Percentiles rank a stretch among this genome's conserved stretches.
phyloP scores from a whole-genome alignment of 169 alveolate species.

The Theileria orientalis region DNA sequence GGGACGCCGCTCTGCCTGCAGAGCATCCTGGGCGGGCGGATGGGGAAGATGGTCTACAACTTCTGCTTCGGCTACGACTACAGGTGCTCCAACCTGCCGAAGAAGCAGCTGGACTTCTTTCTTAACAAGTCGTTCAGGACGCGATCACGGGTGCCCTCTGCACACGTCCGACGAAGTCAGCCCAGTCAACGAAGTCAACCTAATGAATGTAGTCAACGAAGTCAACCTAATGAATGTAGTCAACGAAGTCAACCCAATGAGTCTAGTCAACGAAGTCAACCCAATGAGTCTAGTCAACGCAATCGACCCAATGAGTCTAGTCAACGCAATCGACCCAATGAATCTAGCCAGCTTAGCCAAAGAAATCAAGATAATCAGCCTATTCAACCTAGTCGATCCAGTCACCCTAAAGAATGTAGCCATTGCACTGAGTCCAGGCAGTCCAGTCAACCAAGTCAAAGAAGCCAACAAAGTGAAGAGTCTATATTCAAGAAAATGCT shows the following conservation, averaged over 20 bases:
- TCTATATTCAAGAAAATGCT: background rate
- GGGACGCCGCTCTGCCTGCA: slow-evolving; percentile 14
- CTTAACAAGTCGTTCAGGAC: slow-evolving; percentile 21
- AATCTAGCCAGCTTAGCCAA: background rate
- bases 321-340: no score
- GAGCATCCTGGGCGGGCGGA: slow-evolving; percentile 25
- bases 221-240: background rate
- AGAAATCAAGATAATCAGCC: background rate
- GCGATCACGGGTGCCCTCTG: background rate
- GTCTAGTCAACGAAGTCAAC: background rate
- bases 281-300: background rate
- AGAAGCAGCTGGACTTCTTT: slow-evolving; percentile 27
- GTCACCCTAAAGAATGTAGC: no score
- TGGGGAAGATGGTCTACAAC: slow-evolving; percentile 33
- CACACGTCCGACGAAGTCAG: no score
- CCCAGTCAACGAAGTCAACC: no score
- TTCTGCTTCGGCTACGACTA: slow-evolving; percentile 34
- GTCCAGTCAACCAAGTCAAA: background rate
- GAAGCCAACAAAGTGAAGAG: background rate
- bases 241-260: background rate
- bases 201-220: background rate
- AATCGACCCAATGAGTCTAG: background rate
- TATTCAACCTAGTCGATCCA: background rate
- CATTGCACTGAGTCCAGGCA: background rate
- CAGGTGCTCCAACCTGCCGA: slow-evolving; percentile 39